Evolutionary conservation across 2,329 filamentous ascomycete genomes (phyloP).

Genomic region (Talaromyces sp.): DNA sequence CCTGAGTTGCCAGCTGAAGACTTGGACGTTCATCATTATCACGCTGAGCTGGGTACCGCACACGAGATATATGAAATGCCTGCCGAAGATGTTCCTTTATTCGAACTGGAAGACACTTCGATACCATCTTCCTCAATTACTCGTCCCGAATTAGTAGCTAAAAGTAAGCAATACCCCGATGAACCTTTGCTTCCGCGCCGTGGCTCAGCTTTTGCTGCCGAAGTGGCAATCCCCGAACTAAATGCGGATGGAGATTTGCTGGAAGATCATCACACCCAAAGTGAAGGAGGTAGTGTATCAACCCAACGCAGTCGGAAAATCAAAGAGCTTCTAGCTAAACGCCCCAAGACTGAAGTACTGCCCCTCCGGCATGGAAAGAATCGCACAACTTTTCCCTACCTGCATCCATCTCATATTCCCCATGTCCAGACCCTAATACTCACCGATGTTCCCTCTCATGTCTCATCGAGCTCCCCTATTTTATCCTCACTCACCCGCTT

Average conservation of each 20-base stretch:
- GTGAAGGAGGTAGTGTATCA: conserved; percentile 9
- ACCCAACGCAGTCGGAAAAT: conserved; percentile 33
- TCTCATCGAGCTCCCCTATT: conserved; percentile 42
- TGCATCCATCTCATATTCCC: conserved; percentile 57
- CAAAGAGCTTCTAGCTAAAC: conserved; percentile 37
- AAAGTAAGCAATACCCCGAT: conserved; percentile 24
- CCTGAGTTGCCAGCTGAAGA: conserved; percentile 34
- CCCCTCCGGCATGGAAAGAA: conserved; percentile 26
- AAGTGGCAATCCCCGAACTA: conserved; percentile 35
- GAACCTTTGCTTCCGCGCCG: conserved; percentile 36
- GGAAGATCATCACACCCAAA: neutral
- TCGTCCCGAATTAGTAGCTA: neutral
- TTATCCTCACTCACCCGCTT: conserved; percentile 50
- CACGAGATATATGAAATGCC: conserved; percentile 37
- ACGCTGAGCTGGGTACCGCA: conserved; percentile 30
- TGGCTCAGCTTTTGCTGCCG: conserved; percentile 47
- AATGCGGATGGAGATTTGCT: neutral
- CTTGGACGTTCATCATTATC: conserved; percentile 26
- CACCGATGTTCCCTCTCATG: conserved; percentile 53
- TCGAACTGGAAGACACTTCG: conserved; percentile 41
- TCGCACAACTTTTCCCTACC: conserved; percentile 29
- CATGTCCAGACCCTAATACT: conserved; percentile 55
- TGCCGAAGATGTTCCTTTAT: conserved; percentile 28
- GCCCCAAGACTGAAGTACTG: conserved; percentile 32
- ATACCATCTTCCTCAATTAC: conserved; percentile 14